These are phyloP conservation scores for Wickerhamiella allomyrinae DNA, from an alignment of 805 yeast species.

Conservation along the genomic window DNA sequence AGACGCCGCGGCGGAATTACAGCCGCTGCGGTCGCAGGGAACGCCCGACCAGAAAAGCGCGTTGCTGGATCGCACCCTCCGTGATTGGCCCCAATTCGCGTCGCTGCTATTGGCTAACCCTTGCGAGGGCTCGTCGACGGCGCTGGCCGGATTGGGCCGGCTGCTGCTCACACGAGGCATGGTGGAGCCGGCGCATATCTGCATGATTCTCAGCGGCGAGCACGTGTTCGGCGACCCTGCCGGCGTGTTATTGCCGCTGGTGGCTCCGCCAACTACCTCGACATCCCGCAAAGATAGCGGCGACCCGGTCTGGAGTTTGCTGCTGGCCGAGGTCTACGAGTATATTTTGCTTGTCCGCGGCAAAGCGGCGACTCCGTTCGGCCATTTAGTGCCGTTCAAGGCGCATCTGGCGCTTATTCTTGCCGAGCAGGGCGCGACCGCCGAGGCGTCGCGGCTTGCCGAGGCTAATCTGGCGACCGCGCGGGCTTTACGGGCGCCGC, in stretches of 20 bases:
- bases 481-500: constrained; percentile 3
- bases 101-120: constrained; percentile 21
- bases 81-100: constrained; percentile 23
- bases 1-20: constrained; percentile 38
- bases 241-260: constrained; percentile 17
- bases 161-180: constrained; percentile 26
- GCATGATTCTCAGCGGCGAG: constrained; percentile 21
- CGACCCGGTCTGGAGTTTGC: constrained; percentile 34
- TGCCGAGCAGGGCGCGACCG: constrained; percentile 15
- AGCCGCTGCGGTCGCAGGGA: constrained; percentile 20
- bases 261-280: constrained; percentile 9
- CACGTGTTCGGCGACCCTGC: constrained; percentile 20
- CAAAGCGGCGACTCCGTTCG: constrained; percentile 21
- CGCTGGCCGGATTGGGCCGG: constrained; percentile 26
- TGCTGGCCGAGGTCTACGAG: constrained; percentile 62
- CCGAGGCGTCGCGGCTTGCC: constrained; percentile 5
- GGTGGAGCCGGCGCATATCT: constrained; percentile 29
- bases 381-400: constrained; percentile 46
- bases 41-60: not conserved
- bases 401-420: constrained; percentile 36
- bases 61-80: constrained; percentile 11
- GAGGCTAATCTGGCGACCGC: constrained; percentile 7
- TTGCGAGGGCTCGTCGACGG: constrained; percentile 12
- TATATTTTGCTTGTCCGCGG: constrained; percentile 26
- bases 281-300: constrained; percentile 21